Base-by-base conservation (phyloP, 2,329 filamentous ascomycete genomes). In the Claviceps fusiformis region DNA sequence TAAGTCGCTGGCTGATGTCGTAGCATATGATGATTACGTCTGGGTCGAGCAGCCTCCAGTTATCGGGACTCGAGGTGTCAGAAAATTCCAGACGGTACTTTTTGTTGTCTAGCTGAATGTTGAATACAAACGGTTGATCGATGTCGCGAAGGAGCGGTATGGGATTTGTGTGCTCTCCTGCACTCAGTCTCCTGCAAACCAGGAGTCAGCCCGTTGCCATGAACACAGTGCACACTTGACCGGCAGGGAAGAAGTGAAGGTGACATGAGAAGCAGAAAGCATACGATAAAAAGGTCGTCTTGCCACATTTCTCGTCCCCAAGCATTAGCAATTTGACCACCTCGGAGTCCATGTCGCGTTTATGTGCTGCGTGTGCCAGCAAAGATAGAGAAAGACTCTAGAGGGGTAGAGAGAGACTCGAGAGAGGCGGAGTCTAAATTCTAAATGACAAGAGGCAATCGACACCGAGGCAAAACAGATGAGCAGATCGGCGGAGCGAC, bases 281-380 rank as follows among this genome's bases (percentile, higher is more conserved):
- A 59, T 63, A 83, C 80, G 80, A 81, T 62, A 83, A 64, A 64
- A 83, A 82, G 0, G 76, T 80, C 27, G 79, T 80, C 66, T 83
- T 84, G 54, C 80, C 80, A 59, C 79, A 79, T 62, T 72, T 72
- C 57, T 76, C 73, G 65, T 83, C 80, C 37, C 81, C 80, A n/a
- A 83, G 68, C 24, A 83, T 65, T 33, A 83, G 65, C 15, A 83
- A 69, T n/a, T 71, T 78, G 61, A 81, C 70, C 51, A 70, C 70
- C 54, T 75, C 66, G 43, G 70, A 61, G 53, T 80, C 76, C 74
- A 79, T 78, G 24, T 27, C 11, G 39, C 5, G 35, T 37, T 13
- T 11, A 37, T 37, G 35, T 13, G 24, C 24, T 3, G 24, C 24
- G 24, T 24, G 24, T 24, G 24, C 24, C 24, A 2, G 24, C 24